Percentiles rank a stretch among this genome's conserved stretches.
Evolutionary conservation across 2,329 filamentous ascomycete species (phyloP).

Genomic region (Fusarium pseudograminearum): DNA sequence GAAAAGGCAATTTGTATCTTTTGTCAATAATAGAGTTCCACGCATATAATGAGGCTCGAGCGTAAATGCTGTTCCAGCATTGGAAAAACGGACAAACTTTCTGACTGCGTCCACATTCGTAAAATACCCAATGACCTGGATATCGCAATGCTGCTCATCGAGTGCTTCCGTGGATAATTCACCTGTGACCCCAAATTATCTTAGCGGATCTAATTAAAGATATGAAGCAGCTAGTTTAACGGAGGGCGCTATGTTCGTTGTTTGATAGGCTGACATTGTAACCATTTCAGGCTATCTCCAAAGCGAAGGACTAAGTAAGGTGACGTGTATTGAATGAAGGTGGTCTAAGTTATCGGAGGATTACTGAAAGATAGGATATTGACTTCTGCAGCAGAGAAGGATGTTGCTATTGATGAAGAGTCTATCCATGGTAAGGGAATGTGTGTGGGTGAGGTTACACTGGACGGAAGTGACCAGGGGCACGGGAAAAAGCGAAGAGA

Average conservation of each 20-base stretch:
- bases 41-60: constrained; percentile 2
- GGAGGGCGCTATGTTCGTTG: not conserved
- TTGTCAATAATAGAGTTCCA: constrained; percentile 1
- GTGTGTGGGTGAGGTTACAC: constrained; percentile 41
- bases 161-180: constrained; percentile 5
- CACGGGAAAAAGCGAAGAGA: constrained; percentile 43
- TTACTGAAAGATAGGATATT: constrained; percentile 9
- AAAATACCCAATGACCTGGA: constrained; percentile 3
- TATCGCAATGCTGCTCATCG: not conserved
- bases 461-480: constrained; percentile 37
- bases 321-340: constrained; percentile 36
- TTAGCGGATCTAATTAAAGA: constrained; percentile 21
- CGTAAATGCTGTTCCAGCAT: not conserved
- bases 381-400: not conserved
- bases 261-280: constrained; percentile 7
- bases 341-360: constrained; percentile 20
- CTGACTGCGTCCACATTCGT: constrained; percentile 6
- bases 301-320: constrained; percentile 15
- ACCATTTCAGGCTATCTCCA: constrained; percentile 4
- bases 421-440: not conserved
- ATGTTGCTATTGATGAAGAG: not conserved
- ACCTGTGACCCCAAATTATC: constrained; percentile 1
- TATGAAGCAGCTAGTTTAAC: constrained; percentile 16
- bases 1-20: constrained; percentile 2
- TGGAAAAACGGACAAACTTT: not conserved